Evolutionary conservation across 306 rosid genomes (phyloP), one percentile per base, ranked within the genome.

Genomic region (Glycine tomentella): DNA sequence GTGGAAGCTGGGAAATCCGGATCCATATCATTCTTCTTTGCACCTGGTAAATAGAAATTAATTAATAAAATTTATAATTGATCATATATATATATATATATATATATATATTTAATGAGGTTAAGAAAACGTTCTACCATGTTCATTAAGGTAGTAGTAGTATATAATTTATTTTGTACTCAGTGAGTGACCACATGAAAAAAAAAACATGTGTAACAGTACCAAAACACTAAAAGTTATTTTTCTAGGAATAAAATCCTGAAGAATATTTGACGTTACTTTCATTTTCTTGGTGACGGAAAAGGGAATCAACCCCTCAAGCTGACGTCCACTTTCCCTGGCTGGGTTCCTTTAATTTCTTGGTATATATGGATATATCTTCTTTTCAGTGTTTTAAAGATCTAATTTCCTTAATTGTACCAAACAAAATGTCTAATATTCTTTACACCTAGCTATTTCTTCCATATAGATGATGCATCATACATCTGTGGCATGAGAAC

Each of bases 381-480:
- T 76, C 3, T 61, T 77, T 52, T 62, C 33, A 42, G 52, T 72
- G 25, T 78, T 78, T 25, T 46, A 65, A 76, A 67, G 61, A 74
- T 74, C 53, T 42, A 59, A 51, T 84, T 84, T 84, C 87, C 84
- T 52, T 48, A 25, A 80, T 69, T 84, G 87, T 75, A 69, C 84
- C 87, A 80, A 84, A 69, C 87, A 84, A 84, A 67, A 79, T 75
- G 78, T 84, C 87, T 69, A 79, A 84, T 52, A 16, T 59, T 13
- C 14, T 69, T 13, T 68, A 74, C 61, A 68, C 14, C 80, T 48
- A 74, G 9, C 45, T 74, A 78, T 79, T 61, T 79, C 55, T 64
- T 76, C 80, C 72, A 36, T 69, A 15, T 11, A 11, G 2, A 25
- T 25, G 31, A 25, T 25, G 1, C 31, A 25, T 25, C 9, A 49